Evolutionary conservation across 2,329 filamentous ascomycete genomes (phyloP), one percentile per base, ranked within the genome.

Genomic region (Sclerotinia nivalis): DNA sequence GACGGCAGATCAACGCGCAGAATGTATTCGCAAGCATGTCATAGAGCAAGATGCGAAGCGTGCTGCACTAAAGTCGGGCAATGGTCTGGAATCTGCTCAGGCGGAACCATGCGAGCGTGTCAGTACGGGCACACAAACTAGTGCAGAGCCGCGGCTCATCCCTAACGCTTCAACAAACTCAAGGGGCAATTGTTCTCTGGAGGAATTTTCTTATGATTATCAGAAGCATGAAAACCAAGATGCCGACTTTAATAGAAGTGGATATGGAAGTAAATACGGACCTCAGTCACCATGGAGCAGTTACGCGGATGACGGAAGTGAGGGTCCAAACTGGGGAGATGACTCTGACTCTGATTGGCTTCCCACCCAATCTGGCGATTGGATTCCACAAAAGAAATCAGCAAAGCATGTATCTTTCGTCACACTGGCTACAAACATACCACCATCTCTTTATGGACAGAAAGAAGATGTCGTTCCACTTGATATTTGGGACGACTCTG

Each of bases 1-100:
- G 60, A 52, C 31, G 9, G 22, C 31, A 12, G 47, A 64, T 52
- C 43, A 52, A 52, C 60, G 60, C 13, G 60, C 60, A 64, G 47
- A 64, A 18, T 40, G 5, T 25, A 31, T 64, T 40, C 47, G 60
- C 1, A 25, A 64, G 8, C 60, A 64, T 4, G 18, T 64, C 4
- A 40, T 50, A 10, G 60, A 52, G 31, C 47, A 52, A 52, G 45
- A 40, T 25, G 56, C 20, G 4, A 43, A 43, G 56, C 37, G 34
- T 18, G 34, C 22, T 40, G 12, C 18, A 58, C n/a, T 13, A 7
- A 58, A 25, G 2, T 40, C 34, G 18, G 22, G 22, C 20, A 37
- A 62, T 2, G 2, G n/a, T 18, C n/a, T 25, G 22, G 4, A 50
- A 10, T 15, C 28, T 37, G 4, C 22, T 50, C 22, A n/a, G 1